These are phyloP conservation scores for Aureobasidium sp. DNA, from an alignment of 2,329 filamentous ascomycete species.

Conservation along the genomic window DNA sequence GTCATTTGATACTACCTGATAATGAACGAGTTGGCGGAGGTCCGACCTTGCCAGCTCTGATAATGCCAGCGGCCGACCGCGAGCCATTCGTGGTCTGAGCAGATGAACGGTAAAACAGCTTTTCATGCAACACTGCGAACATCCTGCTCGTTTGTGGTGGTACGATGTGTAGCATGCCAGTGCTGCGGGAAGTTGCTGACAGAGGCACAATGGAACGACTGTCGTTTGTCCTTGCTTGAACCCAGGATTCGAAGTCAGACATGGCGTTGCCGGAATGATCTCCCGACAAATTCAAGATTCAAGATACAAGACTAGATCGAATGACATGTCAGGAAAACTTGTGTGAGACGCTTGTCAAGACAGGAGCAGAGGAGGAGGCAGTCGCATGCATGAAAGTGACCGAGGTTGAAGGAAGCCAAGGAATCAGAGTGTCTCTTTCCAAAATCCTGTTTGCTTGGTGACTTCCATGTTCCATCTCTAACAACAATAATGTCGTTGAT, in stretches of 20 bases:
- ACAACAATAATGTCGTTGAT: background rate
- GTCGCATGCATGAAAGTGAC: background rate
- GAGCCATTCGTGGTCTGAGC: background rate
- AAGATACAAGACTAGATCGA: background rate
- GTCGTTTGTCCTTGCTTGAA: constrained; percentile 9
- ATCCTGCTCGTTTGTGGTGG: constrained; percentile 4
- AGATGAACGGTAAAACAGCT: background rate
- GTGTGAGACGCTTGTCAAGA: background rate
- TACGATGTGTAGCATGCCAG: background rate
- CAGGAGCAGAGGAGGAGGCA: background rate
- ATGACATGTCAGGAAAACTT: background rate
- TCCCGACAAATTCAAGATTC: background rate
- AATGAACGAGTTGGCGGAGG: background rate
- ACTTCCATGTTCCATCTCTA: background rate
- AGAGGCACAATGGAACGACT: background rate
- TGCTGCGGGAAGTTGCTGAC: constrained; percentile 1
- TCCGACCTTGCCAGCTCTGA: background rate
- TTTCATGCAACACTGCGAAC: background rate
- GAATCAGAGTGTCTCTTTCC: background rate
- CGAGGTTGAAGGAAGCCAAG: background rate
- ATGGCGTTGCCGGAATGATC: background rate
- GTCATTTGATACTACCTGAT: background rate
- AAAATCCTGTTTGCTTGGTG: background rate
- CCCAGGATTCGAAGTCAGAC: constrained; percentile 3
- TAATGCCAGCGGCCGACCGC: background rate